Evolutionary conservation across 2,329 filamentous ascomycete genomes (phyloP), one percentile per base, ranked within the genome.

Genomic region (Domatiomyces catenatus): DNA sequence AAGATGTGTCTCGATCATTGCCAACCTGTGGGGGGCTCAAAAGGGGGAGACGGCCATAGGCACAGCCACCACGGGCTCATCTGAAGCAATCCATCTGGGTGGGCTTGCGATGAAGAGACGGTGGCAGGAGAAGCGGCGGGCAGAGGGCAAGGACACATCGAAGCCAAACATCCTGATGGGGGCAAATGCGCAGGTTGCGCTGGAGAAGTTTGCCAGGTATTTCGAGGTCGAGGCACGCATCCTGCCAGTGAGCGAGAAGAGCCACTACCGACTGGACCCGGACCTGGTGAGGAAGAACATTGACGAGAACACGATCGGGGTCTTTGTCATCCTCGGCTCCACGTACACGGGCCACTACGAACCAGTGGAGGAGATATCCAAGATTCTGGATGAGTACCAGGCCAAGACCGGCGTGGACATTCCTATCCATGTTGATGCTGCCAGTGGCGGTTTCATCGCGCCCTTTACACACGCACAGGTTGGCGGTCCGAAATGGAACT

Each of bases 161-260:
- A 77, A 75, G 28, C 83, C 83, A 1, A 86, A 86, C 60, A 84
- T 86, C 55, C 70, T 86, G 59, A 86, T 86, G 82, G 82, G 81
- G 1, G 73, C 79, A 20, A 85, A 84, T 57, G 81, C 81, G 1
- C 83, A 86, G 64, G 82, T 86, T 0, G 81, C 81, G 0, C 70
- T 85, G 43, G 78, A 84, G 65, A 86, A 86, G 62, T 84, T 85
- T 55, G 80, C 81, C 2, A 67, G 81, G 22, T 86, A 86, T 62
- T 86, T 86, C 52, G 82, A 86, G 44, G 81, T 86, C 39, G 81
- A 86, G 60, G 75, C 79, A 20, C 72, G 75, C 46, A 82, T 82
- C 51, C 65, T 81, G 47, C 79, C 76, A 17, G 81, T 83, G 8
- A 79, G 72, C 48, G 71, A 75, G 56, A 74, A 77, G 61, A 81